Base-by-base conservation (phyloP, 352 stramenopile species). In the Pythium plurisporium region DNA sequence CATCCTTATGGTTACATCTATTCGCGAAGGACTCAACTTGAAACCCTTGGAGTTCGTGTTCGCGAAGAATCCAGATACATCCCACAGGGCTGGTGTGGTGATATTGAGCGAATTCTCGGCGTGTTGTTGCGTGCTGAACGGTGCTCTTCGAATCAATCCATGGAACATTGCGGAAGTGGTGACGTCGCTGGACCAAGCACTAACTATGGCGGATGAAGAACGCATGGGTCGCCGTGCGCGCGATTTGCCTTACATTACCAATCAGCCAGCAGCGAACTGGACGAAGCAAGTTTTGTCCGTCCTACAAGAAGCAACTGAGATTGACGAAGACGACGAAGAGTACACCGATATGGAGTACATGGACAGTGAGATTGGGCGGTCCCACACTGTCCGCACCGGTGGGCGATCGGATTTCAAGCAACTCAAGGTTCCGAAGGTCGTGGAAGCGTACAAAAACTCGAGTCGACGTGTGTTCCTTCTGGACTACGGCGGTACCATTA, bases 1-100 rank as follows among this genome's bases (percentile, higher is more conserved):
- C 72, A 94, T 99, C 34, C 79, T 99, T 37, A 95, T 99, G 73
- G 79, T 96, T 27, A 98, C 94, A 14, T 94, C 94, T 0, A 94
- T 99, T 42, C 87, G 96, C 19, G 96, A 99, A 74, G 97, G 96
- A n/a, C 69, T 99, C 17, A 99, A 99, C 75, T 74, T 99, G 31
- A 92, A 96, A 61, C 96, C 96, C 4, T 76, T 99, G 38, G 96
- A 99, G 73, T 98, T 94, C 64, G 91, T 97, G 33, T 97, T 90
- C 67, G 75, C 83, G 19, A 91, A 95, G 55, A 73, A 76, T 51
- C 67, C 80, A 38, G 65, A 48, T 19, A 56, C 82, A 61, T 71
- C 74, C 48, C 70, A 69, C 62, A 70, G 71, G 7, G 83, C 96
- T 8, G 97, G 97, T 22, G 96, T 99, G 9, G 94, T 99, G 0